phyloP scores from a whole-genome alignment of 495 filamentous ascomycete genomes.

The Venustampulla echinocandica region DNA sequence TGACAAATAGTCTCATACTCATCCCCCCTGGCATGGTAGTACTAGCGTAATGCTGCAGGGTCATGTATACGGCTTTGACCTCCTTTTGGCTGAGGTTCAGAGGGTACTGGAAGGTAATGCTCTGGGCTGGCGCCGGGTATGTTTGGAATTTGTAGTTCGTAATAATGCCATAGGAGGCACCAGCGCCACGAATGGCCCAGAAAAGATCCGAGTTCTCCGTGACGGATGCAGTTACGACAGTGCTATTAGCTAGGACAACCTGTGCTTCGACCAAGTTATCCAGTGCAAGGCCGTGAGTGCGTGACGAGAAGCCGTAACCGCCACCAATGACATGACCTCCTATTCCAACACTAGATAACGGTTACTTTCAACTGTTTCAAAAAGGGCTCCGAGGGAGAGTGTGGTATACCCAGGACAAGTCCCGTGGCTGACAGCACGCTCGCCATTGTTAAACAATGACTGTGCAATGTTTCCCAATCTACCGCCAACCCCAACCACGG shows the following conservation, averaged over 20 bases:
- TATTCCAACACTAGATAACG: conserved; percentile 39
- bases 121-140: conserved; percentile 47
- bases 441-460: conserved; percentile 48
- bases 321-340: conserved; percentile 68
- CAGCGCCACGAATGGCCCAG: conserved; percentile 50
- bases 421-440: conserved; percentile 58
- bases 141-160: conserved; percentile 55
- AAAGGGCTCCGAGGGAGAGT: background rate
- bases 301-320: conserved; percentile 53
- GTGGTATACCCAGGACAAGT: conserved; percentile 39
- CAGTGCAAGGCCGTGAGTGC: conserved; percentile 54
- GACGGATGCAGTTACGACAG: conserved; percentile 5
- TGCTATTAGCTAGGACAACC: conserved; percentile 42
- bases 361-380: background rate
- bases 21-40: conserved; percentile 21
- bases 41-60: conserved; percentile 36
- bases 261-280: conserved; percentile 55
- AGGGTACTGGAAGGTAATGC: conserved; percentile 28
- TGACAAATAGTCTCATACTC: conserved; percentile 40
- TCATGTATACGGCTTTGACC: conserved; percentile 36
- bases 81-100: conserved; percentile 29
- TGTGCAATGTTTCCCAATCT: conserved; percentile 51
- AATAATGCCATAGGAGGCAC: conserved; percentile 54
- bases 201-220: conserved; percentile 16
- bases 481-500: conserved; percentile 57